Evolutionary conservation across 768 basidiomycete genomes (phyloP).

Genomic region (Lactarius hengduanensis): DNA sequence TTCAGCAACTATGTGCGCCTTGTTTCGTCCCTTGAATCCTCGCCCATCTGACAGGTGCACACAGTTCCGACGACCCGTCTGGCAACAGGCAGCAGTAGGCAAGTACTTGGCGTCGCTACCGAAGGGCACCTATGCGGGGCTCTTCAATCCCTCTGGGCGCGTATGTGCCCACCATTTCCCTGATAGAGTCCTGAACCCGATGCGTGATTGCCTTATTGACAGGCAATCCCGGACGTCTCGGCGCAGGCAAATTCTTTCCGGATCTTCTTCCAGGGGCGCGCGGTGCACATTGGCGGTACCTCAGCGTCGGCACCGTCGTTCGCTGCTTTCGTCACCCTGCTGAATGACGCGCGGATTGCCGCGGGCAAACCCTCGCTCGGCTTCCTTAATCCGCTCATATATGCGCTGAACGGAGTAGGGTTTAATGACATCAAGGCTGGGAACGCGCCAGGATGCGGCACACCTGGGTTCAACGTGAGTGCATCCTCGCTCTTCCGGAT

Average conservation of each 20-base stretch:
- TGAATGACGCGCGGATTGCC: constrained; percentile 56
- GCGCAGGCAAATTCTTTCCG: constrained; percentile 49
- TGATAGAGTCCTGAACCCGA: background rate
- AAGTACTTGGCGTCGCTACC: constrained; percentile 45
- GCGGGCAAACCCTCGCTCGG: constrained; percentile 49
- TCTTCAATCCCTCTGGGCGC: constrained; percentile 58
- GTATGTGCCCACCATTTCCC: constrained; percentile 38
- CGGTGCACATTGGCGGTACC: constrained; percentile 48
- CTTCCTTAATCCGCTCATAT: constrained; percentile 34
- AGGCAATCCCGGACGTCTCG: constrained; percentile 61
- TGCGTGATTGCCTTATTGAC: background rate
- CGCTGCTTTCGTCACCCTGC: constrained; percentile 43
- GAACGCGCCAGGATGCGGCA: constrained; percentile 60
- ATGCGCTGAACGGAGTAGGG: constrained; percentile 41
- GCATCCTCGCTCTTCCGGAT: too few species aligned
- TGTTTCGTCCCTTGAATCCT: too few species aligned
- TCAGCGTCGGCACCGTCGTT: constrained; percentile 60
- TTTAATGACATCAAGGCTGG: constrained; percentile 55
- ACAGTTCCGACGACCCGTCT: constrained; percentile 51
- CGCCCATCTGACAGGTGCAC: background rate
- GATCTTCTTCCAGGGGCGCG: constrained; percentile 41
- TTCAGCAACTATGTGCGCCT: constrained; percentile 64
- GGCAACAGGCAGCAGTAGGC: constrained; percentile 48
- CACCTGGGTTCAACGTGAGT: constrained; percentile 61
- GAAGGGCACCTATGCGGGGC: constrained; percentile 48